Evolutionary conservation across 495 filamentous ascomycete species (phyloP), one percentile per base, ranked within the genome.

Genomic region (Chaetomium tenue): DNA sequence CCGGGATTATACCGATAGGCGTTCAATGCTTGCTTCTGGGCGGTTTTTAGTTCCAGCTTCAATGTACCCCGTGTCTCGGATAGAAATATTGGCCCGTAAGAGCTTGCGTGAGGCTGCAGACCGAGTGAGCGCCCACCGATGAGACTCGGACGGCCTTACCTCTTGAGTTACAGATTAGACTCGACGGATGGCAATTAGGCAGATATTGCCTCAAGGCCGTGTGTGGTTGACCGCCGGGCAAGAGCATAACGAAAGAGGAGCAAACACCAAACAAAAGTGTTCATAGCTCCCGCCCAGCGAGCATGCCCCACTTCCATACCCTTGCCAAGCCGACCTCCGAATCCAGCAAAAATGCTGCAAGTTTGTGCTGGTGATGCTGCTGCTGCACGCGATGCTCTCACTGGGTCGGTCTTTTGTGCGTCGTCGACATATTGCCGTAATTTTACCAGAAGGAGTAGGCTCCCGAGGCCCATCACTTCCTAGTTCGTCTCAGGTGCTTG

Each of bases 221-320:
- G 63, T 51, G 26, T 72, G 68, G 59, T 48, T 48, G 67, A 70
- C 58, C 58, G 69, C 58, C 67, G 64, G 62, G 58, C 64, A 58
- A 47, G 61, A 67, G 69, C 66, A 71, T 71, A 64, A 66, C 64
- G 50, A 64, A 64, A 39, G 55, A 64, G 54, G 33, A 9, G 39
- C 59, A 66, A 69, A 63, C 60, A 63, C 60, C 39, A 63, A 61
- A 61, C 60, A 61, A 50, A 50, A 52, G 40, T 6, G 5, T 47
- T 23, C 13, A 16, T 18, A 23, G n/a, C 20, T 23, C 25, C 39
- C 13, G 28, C n/a, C n/a, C 30, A 18, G 22, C 56, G 23, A 44
- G 44, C 18, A 23, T 2, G 59, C 42, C 58, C 44, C 39, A 39
- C 20, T 11, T 15, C n/a, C 46, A 15, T 13, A 61, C 59, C 59